Evolutionary conservation across 306 rosid genomes (phyloP).

Genomic region (Vicia villosa): DNA sequence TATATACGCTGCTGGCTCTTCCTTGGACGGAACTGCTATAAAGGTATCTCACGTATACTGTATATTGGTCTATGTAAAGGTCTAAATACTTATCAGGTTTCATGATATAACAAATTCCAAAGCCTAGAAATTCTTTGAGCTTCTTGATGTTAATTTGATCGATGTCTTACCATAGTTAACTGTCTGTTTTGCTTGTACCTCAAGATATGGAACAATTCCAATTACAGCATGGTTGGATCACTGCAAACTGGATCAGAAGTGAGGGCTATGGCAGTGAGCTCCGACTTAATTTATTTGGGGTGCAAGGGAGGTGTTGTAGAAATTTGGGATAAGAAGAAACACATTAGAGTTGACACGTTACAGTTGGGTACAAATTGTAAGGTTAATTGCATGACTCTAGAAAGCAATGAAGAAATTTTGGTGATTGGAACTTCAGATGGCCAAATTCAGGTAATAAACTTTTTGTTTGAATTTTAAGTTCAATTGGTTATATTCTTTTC

Average conservation of each 20-base stretch:
- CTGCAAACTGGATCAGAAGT: slow-evolving; percentile 67
- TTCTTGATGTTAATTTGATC: slow-evolving; percentile 25
- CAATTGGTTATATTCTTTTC: not conserved
- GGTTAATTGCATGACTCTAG: slow-evolving; percentile 71
- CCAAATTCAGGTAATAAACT: slow-evolving; percentile 63
- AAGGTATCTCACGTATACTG: slow-evolving; percentile 56
- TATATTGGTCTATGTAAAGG: slow-evolving; percentile 4
- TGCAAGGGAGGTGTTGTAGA: slow-evolving; percentile 84
- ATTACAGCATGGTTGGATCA: slow-evolving; percentile 63
- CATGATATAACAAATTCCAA: slow-evolving; percentile 2
- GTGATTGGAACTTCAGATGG: slow-evolving; percentile 88
- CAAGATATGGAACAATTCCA: slow-evolving; percentile 75
- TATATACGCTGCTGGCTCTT: slow-evolving; percentile 67
- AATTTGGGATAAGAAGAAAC: slow-evolving; percentile 76
- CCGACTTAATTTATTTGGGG: slow-evolving; percentile 81
- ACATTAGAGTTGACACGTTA: slow-evolving; percentile 57
- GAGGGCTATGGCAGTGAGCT: slow-evolving; percentile 75
- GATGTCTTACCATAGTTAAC: slow-evolving; percentile 9
- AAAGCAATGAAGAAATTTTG: slow-evolving; percentile 69
- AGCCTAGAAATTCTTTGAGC: slow-evolving; percentile 11
- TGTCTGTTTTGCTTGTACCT: slow-evolving; percentile 23
- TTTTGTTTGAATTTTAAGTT: slow-evolving; percentile 9
- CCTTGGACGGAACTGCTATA: slow-evolving; percentile 70
- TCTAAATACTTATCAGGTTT: not conserved
- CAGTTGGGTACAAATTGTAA: slow-evolving; percentile 65